Evolutionary conservation across 805 yeast species (phyloP).

Genomic region (Kuraishia piskuri): DNA sequence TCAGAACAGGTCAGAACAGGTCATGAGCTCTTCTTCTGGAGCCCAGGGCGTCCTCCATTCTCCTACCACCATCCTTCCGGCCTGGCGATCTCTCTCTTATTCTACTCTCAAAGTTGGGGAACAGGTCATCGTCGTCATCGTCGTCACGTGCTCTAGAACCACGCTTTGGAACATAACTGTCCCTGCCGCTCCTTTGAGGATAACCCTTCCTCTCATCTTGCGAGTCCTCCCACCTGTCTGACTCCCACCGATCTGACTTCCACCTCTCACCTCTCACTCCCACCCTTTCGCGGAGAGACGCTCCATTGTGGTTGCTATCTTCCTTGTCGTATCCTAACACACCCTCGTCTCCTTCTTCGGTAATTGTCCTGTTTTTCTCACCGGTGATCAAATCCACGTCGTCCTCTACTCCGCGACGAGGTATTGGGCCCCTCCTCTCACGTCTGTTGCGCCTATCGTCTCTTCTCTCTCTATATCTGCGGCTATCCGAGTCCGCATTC

Average conservation of each 20-base stretch:
- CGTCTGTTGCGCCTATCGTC: conserved; percentile 1
- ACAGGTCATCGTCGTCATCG: conserved; percentile 23
- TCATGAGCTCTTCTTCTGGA: conserved; percentile 2
- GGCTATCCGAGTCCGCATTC: conserved; percentile 5
- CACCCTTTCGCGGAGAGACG: neutral
- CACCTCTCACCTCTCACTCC: neutral
- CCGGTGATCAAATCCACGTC: conserved; percentile 25
- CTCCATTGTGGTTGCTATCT: conserved; percentile 1
- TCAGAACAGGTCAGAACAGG: neutral
- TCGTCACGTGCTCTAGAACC: neutral
- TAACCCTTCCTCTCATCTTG: neutral
- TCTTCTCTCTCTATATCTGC: conserved; percentile 5
- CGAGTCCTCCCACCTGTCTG: neutral
- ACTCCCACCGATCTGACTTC: neutral
- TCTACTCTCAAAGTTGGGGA: conserved; percentile 19
- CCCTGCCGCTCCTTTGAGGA: neutral
- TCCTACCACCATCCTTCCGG: neutral
- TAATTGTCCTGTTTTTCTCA: conserved; percentile 17
- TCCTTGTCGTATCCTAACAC: conserved; percentile 21
- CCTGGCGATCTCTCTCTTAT: conserved; percentile 15
- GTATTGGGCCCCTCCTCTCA: neutral
- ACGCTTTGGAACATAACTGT: neutral
- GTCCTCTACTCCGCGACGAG: conserved; percentile 20
- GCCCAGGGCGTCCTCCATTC: conserved; percentile 5
- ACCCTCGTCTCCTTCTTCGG: conserved; percentile 26